These are phyloP conservation scores for Simmondsia chinensis DNA, from an alignment of 148 eudicot species.

Conservation along the genomic window DNA sequence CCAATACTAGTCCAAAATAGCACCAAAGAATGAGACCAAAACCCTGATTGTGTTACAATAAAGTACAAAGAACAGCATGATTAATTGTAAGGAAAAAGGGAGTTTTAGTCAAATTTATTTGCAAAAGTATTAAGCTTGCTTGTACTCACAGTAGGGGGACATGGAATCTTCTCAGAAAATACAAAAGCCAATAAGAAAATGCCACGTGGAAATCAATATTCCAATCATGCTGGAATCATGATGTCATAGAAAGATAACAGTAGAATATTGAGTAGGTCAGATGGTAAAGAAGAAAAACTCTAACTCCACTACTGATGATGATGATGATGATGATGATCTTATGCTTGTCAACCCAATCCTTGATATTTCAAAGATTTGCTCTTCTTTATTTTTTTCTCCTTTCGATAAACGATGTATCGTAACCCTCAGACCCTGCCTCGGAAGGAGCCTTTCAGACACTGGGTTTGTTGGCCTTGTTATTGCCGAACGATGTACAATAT, in stretches of 20 bases:
- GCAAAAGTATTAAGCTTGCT: neutral
- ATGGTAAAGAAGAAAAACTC: conserved; percentile 12
- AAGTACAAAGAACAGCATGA: neutral
- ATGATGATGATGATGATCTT: neutral
- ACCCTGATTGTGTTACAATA: neutral
- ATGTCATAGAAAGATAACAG: conserved; percentile 11
- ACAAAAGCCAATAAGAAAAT: conserved; percentile 9
- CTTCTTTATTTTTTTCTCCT: no score
- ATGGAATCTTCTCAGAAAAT: conserved; percentile 27
- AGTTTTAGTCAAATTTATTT: neutral
- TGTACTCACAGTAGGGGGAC: conserved; percentile 8
- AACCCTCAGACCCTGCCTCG: no score
- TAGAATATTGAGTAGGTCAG: conserved; percentile 29
- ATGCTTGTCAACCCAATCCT: neutral
- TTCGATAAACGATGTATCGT: no score
- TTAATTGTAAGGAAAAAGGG: neutral
- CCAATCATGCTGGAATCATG: conserved; percentile 10
- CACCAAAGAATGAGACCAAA: conserved; percentile 3
- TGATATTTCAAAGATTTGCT: no score
- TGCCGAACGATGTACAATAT: no score
- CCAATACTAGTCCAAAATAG: neutral
- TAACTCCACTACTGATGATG: conserved; percentile 4
- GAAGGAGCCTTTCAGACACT: no score
- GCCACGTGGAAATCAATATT: conserved; percentile 17
- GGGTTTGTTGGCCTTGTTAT: no score